A percentile compares a stretch with the other conserved stretches of the same genome.
Evolutionary conservation across 2,329 filamentous ascomycete species (phyloP).

Genomic region (Calonectria pseudoreteaudii): DNA sequence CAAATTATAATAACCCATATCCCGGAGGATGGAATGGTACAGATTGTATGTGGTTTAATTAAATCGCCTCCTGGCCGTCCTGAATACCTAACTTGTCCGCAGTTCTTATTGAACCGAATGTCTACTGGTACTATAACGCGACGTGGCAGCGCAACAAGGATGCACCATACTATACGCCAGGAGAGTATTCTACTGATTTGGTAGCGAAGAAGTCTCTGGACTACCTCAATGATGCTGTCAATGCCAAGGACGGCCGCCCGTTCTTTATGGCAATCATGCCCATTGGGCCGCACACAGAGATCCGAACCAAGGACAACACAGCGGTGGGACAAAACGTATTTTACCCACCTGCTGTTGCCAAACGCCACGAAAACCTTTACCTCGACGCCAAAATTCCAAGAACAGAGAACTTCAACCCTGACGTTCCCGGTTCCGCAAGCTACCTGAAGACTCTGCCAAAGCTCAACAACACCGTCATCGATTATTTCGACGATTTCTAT

Average conservation of each 20-base stretch:
- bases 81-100: not conserved
- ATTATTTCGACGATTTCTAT: not conserved
- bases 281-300: not conserved
- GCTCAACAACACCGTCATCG: not conserved
- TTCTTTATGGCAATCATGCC: slow-evolving; percentile 4
- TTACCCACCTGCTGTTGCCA: not conserved
- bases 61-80: not conserved
- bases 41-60: not conserved
- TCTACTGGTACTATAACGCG: not conserved
- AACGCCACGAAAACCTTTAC: not conserved
- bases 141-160: not conserved
- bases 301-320: not conserved
- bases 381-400: not conserved
- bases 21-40: not conserved
- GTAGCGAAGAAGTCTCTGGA: not conserved
- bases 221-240: not conserved
- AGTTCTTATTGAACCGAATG: not conserved
- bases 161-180: not conserved
- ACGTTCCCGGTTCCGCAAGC: not conserved
- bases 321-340: not conserved
- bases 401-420: not conserved
- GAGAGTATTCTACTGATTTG: not conserved
- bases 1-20: not conserved
- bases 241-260: not conserved
- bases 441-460: not conserved